A percentile compares a stretch with the other conserved stretches of the same genome.
These are phyloP conservation scores for Thozetella sp. DNA, from an alignment of 495 filamentous ascomycete genomes.

Conservation along the genomic window DNA sequence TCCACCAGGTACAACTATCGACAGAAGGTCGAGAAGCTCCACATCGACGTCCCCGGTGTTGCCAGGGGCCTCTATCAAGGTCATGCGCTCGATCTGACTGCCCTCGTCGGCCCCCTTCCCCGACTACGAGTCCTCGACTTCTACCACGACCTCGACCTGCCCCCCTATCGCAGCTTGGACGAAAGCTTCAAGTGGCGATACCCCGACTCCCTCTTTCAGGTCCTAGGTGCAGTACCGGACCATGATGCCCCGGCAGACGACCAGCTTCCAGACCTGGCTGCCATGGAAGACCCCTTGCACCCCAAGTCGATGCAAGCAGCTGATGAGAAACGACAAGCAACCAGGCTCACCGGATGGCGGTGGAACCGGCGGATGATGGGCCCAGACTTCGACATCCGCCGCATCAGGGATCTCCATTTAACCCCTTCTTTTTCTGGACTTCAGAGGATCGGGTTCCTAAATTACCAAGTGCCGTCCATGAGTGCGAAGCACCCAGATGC, in stretches of 20 bases:
- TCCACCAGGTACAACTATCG: conserved; percentile 53
- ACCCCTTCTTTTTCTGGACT: conserved; percentile 60
- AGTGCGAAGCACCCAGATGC: conserved; percentile 14
- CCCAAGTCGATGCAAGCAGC: not conserved
- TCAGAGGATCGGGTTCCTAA: conserved; percentile 62
- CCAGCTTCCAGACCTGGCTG: not conserved
- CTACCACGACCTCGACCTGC: conserved; percentile 51
- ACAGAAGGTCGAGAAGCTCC: conserved; percentile 69
- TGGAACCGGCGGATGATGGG: conserved; percentile 75
- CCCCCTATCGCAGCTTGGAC: conserved; percentile 54
- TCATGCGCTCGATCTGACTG: conserved; percentile 39
- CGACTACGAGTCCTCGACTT: conserved; percentile 57
- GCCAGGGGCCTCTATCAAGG: conserved; percentile 27
- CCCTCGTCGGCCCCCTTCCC: conserved; percentile 43
- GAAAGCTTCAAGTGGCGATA: conserved; percentile 63
- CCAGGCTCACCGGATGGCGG: conserved; percentile 67
- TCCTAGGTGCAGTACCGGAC: conserved; percentile 35
- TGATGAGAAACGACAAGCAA: conserved; percentile 6
- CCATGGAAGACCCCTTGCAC: not conserved
- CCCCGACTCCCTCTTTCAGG: conserved; percentile 57
- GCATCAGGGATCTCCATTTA: conserved; percentile 54
- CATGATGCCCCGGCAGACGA: conserved; percentile 23
- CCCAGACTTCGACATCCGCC: conserved; percentile 42
- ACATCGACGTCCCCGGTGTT: conserved; percentile 58
- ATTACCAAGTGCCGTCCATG: conserved; percentile 56